Base-by-base conservation (phyloP, 2,329 filamentous ascomycete genomes). In the Neonectria neomacrospora region DNA sequence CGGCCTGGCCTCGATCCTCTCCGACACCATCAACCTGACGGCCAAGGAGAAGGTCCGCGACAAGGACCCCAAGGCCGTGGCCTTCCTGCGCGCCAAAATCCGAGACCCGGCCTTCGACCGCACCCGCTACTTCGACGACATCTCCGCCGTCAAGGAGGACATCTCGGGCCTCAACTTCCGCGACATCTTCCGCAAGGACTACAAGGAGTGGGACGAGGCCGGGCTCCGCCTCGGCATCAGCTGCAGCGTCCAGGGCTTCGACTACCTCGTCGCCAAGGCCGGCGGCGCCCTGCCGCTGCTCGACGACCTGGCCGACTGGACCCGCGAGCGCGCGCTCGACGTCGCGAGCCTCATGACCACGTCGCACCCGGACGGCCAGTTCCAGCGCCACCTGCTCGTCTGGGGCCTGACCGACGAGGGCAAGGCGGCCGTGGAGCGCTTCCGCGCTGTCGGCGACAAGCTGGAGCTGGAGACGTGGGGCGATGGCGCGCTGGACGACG, bases 111-210 rank as follows among this genome's bases (percentile, higher is more conserved):
- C 64, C 61, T 92, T 88, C 70, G 80, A 87, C 58, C 81, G 86
- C 7, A 75, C 79, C 0, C 74, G 64, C 3, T 92, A 90, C 75
- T 92, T 86, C 73, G 75, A 83, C 5, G 80, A 86, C 58, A 83
- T 94, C 26, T 81, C 83, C 1, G 77, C 77, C 5, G 89, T 91
- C 5, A 94, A 94, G 77, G 85, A 88, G 66, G 86, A 93, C 68
- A 83, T 96, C 54, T 86, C 84, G 3, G 69, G 74, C 0, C 78
- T 96, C 48, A 80, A 79, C 39, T 77, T 93, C 68, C 80, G 84
- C 22, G 92, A 94, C 69, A 85, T 94, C 41, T 78, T 95, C 55
- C 84, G 91, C 67, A 95, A 95, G 76, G 92, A 96, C 78, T 96
- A 94, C 79, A 96, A 96, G 80, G 85, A 91, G 73, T 96, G 92